Conservation (phyloP, 306 rosid genomes). For the Astragalus membranaceus region DNA sequence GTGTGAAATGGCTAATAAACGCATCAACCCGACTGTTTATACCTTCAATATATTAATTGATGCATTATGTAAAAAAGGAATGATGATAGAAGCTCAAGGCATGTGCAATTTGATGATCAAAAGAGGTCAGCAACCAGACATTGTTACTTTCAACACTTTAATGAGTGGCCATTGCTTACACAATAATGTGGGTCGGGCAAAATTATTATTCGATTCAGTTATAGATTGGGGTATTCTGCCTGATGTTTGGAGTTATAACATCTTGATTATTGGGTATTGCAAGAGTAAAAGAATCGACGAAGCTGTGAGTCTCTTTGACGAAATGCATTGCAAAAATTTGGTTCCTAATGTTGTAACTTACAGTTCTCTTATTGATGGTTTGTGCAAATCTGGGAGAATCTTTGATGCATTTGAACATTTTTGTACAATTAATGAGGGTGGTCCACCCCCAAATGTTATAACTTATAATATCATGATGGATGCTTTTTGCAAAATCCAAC, state of each 20-base stretch:
- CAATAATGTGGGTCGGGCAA: conserved; percentile 8
- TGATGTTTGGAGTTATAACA: conserved; percentile 27
- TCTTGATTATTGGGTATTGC: conserved; percentile 33
- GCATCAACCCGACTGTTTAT: conserved; percentile 19
- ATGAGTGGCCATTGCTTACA: conserved; percentile 34
- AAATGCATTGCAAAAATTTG: background rate
- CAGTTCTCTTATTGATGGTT: conserved; percentile 29
- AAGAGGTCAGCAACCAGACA: conserved; percentile 4
- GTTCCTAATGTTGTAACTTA: conserved; percentile 18
- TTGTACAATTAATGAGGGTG: conserved; percentile 7
- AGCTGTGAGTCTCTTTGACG: conserved; percentile 23
- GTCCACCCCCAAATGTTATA: conserved; percentile 25
- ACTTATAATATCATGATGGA: conserved; percentile 26
- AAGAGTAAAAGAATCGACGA: conserved; percentile 22
- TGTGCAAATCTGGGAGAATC: conserved; percentile 25
- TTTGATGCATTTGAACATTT: conserved; percentile 6
- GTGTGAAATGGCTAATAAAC: conserved; percentile 24
- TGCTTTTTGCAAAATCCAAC: conserved; percentile 23
- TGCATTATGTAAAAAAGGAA: conserved; percentile 28
- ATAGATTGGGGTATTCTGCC: conserved; percentile 10
- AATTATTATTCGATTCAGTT: conserved; percentile 10
- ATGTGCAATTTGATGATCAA: conserved; percentile 18
- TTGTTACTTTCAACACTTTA: conserved; percentile 22
- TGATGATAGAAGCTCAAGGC: conserved; percentile 14
- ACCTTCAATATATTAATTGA: conserved; percentile 26